Conservation (phyloP, 176 grass and related monocot species). For the Miscanthus lutarioriparius region DNA sequence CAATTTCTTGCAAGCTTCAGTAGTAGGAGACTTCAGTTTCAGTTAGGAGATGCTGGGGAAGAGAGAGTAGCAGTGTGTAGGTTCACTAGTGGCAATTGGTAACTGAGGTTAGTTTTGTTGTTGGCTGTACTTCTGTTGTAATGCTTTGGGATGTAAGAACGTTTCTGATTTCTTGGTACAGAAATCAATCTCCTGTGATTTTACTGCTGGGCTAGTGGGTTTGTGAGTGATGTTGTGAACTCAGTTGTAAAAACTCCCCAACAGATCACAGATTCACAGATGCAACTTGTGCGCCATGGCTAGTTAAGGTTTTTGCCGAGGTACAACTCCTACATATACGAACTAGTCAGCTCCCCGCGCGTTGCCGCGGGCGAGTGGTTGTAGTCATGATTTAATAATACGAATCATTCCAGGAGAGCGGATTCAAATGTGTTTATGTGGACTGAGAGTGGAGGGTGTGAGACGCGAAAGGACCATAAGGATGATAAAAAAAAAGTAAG, state of each 20-base stretch:
- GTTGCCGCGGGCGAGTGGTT: too few species aligned
- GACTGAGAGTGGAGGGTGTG: too few species aligned
- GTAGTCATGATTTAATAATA: too few species aligned
- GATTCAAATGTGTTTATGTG: too few species aligned
- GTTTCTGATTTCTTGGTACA: neutral
- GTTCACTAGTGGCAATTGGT: neutral
- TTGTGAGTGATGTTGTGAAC: neutral
- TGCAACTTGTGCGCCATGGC: neutral
- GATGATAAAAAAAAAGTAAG: too few species aligned
- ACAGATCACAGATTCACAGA: too few species aligned
- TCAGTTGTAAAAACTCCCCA: neutral
- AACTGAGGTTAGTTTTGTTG: neutral
- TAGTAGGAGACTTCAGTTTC: neutral
- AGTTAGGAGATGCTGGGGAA: neutral
- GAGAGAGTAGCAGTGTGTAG: neutral
- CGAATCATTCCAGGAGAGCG: too few species aligned
- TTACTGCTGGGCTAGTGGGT: neutral
- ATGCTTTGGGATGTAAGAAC: neutral
- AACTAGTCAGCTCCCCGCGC: too few species aligned
- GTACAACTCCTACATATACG: neutral
- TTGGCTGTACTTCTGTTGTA: constrained; percentile 14
- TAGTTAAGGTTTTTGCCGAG: neutral
- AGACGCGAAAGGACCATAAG: too few species aligned
- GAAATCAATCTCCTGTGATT: neutral
- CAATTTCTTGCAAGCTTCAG: neutral